A percentile compares a stretch with the other conserved stretches of the same genome.
phyloP scores from a whole-genome alignment of 2,329 filamentous ascomycete species.

The Myriangium duriaei region DNA sequence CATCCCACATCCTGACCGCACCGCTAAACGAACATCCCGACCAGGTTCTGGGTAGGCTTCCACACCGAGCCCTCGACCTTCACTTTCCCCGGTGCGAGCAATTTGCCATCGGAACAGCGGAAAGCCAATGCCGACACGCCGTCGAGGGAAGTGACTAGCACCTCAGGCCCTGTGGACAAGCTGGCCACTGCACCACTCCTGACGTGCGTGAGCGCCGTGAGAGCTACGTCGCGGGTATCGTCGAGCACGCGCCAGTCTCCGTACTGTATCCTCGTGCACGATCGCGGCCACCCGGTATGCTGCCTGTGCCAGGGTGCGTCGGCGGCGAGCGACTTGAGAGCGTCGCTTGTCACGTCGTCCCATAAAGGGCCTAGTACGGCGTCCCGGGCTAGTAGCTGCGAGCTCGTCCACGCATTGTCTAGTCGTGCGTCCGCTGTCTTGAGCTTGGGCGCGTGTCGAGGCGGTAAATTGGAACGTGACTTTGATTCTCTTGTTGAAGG shows the following conservation, averaged over 20 bases:
- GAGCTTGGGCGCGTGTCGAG: slow-evolving; percentile 60
- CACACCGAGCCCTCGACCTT: neutral
- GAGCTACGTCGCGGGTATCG: neutral
- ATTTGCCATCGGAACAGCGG: neutral
- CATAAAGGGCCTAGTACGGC: slow-evolving; percentile 56
- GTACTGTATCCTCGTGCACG: neutral
- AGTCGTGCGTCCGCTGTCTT: slow-evolving; percentile 50
- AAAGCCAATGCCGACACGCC: neutral
- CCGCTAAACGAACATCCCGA: too few species aligned
- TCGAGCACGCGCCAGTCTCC: neutral
- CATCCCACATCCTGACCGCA: too few species aligned
- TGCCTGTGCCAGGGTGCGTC: too few species aligned
- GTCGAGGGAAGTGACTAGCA: neutral
- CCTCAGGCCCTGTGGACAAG: neutral
- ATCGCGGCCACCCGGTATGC: too few species aligned
- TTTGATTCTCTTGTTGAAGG: slow-evolving; percentile 14
- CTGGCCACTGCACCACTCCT: neutral
- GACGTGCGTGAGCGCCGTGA: neutral
- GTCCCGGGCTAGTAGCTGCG: slow-evolving; percentile 43
- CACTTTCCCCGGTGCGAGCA: neutral
- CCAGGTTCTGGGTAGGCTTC: neutral
- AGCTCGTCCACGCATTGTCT: slow-evolving; percentile 43
- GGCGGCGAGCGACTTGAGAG: neutral
- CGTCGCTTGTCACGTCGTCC: slow-evolving; percentile 31
- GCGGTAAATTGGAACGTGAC: slow-evolving; percentile 14